A percentile compares a stretch with the other conserved stretches of the same genome.
Evolutionary conservation across 805 yeast genomes (phyloP).

Genomic region (Brettanomyces nanus): DNA sequence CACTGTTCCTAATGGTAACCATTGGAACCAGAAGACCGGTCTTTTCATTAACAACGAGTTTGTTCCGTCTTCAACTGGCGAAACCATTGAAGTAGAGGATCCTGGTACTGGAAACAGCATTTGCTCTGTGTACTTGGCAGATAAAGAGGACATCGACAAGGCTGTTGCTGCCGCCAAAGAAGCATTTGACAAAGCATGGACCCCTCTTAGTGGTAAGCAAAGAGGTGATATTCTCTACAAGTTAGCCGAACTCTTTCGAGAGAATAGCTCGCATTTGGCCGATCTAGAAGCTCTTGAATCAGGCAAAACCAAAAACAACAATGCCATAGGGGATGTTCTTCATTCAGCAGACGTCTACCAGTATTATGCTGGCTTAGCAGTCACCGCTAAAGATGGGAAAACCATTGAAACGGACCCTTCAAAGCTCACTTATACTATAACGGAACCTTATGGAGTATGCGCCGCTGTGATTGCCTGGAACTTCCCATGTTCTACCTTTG

Average conservation of each 20-base stretch:
- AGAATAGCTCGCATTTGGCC: conserved; percentile 42
- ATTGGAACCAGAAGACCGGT: conserved; percentile 68
- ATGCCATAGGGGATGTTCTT: conserved; percentile 52
- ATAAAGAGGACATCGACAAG: conserved; percentile 40
- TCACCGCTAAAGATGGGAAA: conserved; percentile 52
- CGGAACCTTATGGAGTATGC: conserved; percentile 64
- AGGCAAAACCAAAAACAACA: conserved; percentile 46
- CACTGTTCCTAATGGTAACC: conserved; percentile 42
- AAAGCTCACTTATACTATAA: conserved; percentile 53
- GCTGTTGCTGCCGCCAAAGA: conserved; percentile 47
- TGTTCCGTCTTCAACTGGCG: conserved; percentile 39
- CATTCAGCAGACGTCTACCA: conserved; percentile 49
- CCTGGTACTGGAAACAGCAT: conserved; percentile 49
- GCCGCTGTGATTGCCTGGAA: conserved; percentile 71
- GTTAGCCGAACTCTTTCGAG: conserved; percentile 41
- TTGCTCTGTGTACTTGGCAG: conserved; percentile 43
- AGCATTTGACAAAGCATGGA: conserved; percentile 43
- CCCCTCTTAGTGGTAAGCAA: conserved; percentile 34
- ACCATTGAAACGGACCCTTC: conserved; percentile 51
- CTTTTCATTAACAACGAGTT: conserved; percentile 84
- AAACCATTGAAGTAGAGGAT: conserved; percentile 49
- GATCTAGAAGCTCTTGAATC: conserved; percentile 52
- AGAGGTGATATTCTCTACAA: conserved; percentile 39
- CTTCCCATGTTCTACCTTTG: conserved; percentile 59
- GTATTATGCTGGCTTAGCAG: conserved; percentile 72